Evolutionary conservation across 345 rosid species (phyloP), one percentile per base, ranked within the genome.

Genomic region (Lenwebbia sp.): DNA sequence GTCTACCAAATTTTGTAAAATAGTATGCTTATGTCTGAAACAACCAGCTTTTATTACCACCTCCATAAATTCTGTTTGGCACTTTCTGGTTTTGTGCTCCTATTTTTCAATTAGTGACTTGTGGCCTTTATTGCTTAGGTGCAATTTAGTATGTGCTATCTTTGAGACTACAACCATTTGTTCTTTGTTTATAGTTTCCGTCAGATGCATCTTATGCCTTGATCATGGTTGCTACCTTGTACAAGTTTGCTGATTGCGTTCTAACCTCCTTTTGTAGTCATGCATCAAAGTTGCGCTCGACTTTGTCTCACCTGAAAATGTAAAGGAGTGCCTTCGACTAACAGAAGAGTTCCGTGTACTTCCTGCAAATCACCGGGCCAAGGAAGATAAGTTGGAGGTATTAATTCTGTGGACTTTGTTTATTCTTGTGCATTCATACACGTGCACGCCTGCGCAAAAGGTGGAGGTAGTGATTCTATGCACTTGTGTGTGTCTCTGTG

Each of bases 321-420:
- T 90, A 30, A 74, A 82, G 6, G 91, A 90, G 85, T 90, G 91
- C 84, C 56, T 88, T 51, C 85, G 86, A 19, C 54, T 90, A 74
- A 90, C 91, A 13, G 87, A 88, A 47, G 91, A 90, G 84, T 90
- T 87, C 37, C 86, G 90, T 41, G 33, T 30, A 53, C 90, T 90
- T 58, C 90, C 90, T 11, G 82, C 54, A 22, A 85, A 86, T 21
- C 91, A 90, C 87, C 83, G 82, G 83, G 87, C 88, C 58, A 90
- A 88, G 74, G 88, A 88, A 85, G 91, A 90, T 60, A 90, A 90
- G 81, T 53, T 90, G 54, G 90, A 88, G 89, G 91, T 90, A 75
- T 33, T 70, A 33, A 70, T 70, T 33, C 78, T 70, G 78, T 33
- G 3, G 25, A 33, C 78, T 70, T 62, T 33, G 47, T 33, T 70